Conservation (phyloP, 495 filamentous ascomycete genomes). For the Annulohypoxylon nitens region DNA sequence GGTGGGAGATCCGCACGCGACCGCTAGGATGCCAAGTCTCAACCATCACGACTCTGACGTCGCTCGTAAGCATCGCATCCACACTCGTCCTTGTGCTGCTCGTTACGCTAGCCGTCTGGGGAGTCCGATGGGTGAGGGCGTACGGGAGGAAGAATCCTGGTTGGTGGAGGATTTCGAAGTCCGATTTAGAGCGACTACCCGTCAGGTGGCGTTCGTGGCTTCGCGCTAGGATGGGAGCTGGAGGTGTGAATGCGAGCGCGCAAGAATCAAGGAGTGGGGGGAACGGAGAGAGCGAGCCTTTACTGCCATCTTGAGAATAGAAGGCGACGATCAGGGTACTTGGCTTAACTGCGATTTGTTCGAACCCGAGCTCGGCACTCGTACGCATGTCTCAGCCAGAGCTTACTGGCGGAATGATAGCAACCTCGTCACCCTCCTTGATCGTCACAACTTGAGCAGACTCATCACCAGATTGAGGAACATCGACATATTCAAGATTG, state of each 20-base stretch:
- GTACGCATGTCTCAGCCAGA: slow-evolving; percentile 65
- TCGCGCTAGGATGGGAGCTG: not conserved
- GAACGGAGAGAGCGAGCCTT: slow-evolving; percentile 37
- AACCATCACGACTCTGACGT: slow-evolving; percentile 63
- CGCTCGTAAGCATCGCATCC: slow-evolving; percentile 54
- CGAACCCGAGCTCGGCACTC: not conserved
- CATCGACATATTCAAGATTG: slow-evolving; percentile 89
- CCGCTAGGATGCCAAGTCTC: slow-evolving; percentile 65
- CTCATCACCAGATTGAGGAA: slow-evolving; percentile 60
- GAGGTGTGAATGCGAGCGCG: not conserved
- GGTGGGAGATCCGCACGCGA: slow-evolving; percentile 64
- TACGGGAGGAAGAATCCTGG: slow-evolving; percentile 44
- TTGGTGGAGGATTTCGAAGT: slow-evolving; percentile 55
- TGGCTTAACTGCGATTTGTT: not conserved
- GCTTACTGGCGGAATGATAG: slow-evolving; percentile 97
- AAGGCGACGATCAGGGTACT: not conserved
- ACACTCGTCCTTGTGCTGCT: slow-evolving; percentile 56
- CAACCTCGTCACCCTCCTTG: slow-evolving; percentile 86
- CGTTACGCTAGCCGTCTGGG: slow-evolving; percentile 40
- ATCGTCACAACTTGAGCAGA: slow-evolving; percentile 71
- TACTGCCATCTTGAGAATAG: slow-evolving; percentile 32
- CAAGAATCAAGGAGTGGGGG: not conserved
- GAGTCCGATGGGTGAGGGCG: slow-evolving; percentile 34
- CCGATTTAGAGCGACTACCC: slow-evolving; percentile 27
- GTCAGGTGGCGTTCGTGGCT: slow-evolving; percentile 10